Conservation (phyloP, 345 rosid species). For the Arabis hirsuta region DNA sequence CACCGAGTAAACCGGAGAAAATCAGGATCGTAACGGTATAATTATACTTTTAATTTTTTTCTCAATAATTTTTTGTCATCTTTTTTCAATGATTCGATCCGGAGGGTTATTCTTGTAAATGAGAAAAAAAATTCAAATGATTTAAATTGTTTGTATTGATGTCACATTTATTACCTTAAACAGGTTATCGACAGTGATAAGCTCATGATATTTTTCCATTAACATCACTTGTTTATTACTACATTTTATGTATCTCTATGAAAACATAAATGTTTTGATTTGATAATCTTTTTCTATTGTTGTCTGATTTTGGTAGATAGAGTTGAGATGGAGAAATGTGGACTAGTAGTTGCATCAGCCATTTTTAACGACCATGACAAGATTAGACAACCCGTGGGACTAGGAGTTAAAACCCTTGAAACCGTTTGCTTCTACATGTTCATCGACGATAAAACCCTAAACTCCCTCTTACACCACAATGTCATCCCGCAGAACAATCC, state of each 20-base stretch:
- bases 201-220: background rate
- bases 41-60: background rate
- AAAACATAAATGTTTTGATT: background rate
- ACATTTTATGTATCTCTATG: background rate
- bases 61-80: background rate
- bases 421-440: conserved; percentile 87
- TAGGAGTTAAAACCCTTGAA: conserved; percentile 68
- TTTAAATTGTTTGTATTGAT: background rate
- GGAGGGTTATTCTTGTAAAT: too few species aligned
- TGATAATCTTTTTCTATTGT: background rate
- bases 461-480: conserved; percentile 52
- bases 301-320: conserved; percentile 51
- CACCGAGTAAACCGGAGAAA: conserved; percentile 30
- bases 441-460: conserved; percentile 66
- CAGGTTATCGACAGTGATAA: background rate
- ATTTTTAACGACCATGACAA: conserved; percentile 91
- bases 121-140: too few species aligned
- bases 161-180: background rate
- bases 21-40: conserved; percentile 9
- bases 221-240: background rate
- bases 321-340: conserved; percentile 82
- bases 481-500: conserved; percentile 46
- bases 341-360: conserved; percentile 81
- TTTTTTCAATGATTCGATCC: background rate
- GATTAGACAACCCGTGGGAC: conserved; percentile 79